phyloP scores from a whole-genome alignment of 257 asterid genomes.

The Solanum gracilifrons region DNA sequence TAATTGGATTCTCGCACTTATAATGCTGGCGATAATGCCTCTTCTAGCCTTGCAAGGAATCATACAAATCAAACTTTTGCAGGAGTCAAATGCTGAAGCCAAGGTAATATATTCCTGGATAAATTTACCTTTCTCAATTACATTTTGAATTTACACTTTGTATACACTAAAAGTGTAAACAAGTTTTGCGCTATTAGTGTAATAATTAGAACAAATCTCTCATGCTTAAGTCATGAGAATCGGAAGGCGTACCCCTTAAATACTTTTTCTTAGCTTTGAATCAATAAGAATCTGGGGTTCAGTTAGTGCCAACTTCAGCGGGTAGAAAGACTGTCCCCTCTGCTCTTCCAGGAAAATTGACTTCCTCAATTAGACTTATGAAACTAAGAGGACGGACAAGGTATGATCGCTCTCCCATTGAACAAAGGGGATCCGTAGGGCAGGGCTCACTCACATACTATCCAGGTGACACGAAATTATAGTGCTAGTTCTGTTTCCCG shows the following conservation, averaged over 20 bases:
- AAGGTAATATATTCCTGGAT: slow-evolving; percentile 29
- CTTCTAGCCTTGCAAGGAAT: slow-evolving; percentile 58
- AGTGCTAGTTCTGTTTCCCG: not conserved
- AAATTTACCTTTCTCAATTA: not conserved
- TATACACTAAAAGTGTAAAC: not conserved
- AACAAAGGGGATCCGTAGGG: not conserved
- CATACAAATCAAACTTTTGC: slow-evolving; percentile 34
- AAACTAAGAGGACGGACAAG: not conserved
- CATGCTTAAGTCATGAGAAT: not conserved
- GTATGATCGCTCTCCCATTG: not conserved
- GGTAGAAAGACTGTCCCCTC: not conserved
- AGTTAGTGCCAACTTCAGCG: not conserved
- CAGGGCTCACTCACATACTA: not conserved
- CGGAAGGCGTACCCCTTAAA: not conserved
- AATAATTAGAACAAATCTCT: not conserved
- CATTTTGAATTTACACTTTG: not conserved
- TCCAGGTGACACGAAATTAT: not conserved
- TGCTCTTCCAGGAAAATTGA: not conserved
- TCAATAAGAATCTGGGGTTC: not conserved
- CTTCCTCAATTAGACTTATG: not conserved
- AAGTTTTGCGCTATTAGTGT: not conserved
- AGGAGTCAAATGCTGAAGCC: slow-evolving; percentile 40
- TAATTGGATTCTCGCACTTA: slow-evolving; percentile 44
- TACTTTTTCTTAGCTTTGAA: not conserved
- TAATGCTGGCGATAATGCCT: slow-evolving; percentile 36